Conservation (phyloP, 2,329 filamentous ascomycete genomes). For the Fusarium longipes region DNA sequence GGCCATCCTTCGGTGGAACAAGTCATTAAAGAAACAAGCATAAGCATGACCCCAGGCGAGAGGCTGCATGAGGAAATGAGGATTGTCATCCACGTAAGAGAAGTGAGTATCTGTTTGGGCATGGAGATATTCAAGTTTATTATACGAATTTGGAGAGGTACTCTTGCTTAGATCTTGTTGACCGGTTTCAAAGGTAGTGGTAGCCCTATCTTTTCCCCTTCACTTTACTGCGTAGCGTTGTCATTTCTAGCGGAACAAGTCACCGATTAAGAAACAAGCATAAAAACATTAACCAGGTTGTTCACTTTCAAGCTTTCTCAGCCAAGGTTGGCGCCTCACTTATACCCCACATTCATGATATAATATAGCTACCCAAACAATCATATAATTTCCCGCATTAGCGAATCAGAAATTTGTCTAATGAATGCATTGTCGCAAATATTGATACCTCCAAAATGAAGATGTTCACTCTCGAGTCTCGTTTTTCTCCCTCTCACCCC, state of each 20-base stretch:
- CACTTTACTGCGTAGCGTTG: background rate
- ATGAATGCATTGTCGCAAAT: background rate
- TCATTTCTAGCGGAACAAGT: background rate
- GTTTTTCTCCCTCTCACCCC: background rate
- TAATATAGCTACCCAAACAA: slow-evolving; percentile 14
- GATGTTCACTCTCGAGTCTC: slow-evolving; percentile 12
- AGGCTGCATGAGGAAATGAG: background rate
- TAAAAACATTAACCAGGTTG: background rate
- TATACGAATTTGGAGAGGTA: background rate
- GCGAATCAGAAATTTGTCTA: slow-evolving; percentile 27
- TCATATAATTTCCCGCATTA: slow-evolving; percentile 23
- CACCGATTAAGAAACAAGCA: slow-evolving; percentile 1
- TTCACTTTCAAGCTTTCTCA: slow-evolving; percentile 23
- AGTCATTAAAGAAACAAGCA: slow-evolving; percentile 40
- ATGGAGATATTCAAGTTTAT: background rate
- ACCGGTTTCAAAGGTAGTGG: background rate
- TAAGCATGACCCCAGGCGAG: background rate
- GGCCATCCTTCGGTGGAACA: slow-evolving; percentile 57
- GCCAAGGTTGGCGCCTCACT: slow-evolving; percentile 9
- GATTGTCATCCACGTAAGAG: background rate
- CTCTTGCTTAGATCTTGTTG: background rate
- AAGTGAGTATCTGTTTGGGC: background rate
- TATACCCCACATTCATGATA: background rate
- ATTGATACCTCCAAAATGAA: slow-evolving; percentile 6
- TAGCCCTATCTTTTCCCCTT: background rate